phyloP scores from a whole-genome alignment of 2,329 filamentous ascomycete species.

The Didymella keratinophila region DNA sequence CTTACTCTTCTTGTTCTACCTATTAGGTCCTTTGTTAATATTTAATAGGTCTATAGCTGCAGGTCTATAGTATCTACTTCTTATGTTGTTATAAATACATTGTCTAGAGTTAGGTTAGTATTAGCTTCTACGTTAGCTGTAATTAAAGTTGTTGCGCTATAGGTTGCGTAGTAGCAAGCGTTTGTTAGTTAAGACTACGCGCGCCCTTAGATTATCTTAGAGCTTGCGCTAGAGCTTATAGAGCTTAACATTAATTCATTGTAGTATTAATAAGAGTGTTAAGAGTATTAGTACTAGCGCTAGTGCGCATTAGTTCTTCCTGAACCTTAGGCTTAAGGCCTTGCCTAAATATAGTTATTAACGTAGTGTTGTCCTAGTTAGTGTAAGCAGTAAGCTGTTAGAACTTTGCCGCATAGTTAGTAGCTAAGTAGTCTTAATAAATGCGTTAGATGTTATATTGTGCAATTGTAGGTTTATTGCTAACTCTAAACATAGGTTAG shows the following conservation, averaged over 20 bases:
- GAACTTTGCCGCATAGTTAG: not conserved
- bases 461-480: not conserved
- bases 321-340: not conserved
- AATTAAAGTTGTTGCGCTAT: not conserved
- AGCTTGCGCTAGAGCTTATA: not conserved
- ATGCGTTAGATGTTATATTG: not conserved
- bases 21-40: not conserved
- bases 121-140: not conserved
- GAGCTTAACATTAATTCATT: not conserved
- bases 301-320: not conserved
- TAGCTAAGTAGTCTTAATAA: not conserved
- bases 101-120: not conserved
- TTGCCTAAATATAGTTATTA: not conserved
- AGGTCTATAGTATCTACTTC: not conserved
- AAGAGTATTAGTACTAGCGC: not conserved
- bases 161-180: not conserved
- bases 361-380: not conserved
- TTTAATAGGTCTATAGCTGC: not conserved
- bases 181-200: not conserved
- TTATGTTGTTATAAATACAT: not conserved
- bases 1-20: not conserved
- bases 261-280: not conserved
- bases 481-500: not conserved
- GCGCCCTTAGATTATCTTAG: not conserved
- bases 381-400: not conserved